Percentiles rank a stretch among this genome's conserved stretches.
Evolutionary conservation across 1,284 basidiomycete genomes (phyloP).

Genomic region (Sporisorium graminicola): DNA sequence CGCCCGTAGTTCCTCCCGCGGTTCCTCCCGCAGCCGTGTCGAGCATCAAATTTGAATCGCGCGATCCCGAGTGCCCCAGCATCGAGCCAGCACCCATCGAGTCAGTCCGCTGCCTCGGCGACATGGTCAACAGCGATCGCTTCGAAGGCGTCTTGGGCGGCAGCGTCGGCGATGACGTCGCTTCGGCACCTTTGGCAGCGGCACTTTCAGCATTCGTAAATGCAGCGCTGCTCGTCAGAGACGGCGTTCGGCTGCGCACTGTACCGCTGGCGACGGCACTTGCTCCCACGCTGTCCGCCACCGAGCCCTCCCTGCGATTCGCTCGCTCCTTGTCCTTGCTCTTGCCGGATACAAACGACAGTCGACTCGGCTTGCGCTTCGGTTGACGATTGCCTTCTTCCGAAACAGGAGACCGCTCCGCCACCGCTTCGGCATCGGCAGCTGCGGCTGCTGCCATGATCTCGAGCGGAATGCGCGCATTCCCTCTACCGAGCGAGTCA

Average conservation of each 20-base stretch:
- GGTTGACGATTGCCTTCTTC: constrained; percentile 32
- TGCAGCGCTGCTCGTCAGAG: constrained; percentile 24
- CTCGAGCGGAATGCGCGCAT: constrained; percentile 55
- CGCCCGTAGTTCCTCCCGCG: background rate
- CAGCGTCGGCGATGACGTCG: constrained; percentile 16
- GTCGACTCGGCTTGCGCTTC: constrained; percentile 54
- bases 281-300: constrained; percentile 29
- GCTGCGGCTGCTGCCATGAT: constrained; percentile 31
- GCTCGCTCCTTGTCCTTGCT: constrained; percentile 45
- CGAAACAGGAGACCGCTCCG: constrained; percentile 17
- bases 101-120: constrained; percentile 46
- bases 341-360: constrained; percentile 53
- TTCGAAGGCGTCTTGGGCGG: constrained; percentile 42
- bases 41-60: constrained; percentile 41
- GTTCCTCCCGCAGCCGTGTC: constrained; percentile 15
- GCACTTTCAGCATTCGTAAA: constrained; percentile 16
- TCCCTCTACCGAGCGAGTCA: constrained; percentile 53
- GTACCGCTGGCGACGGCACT: constrained; percentile 11
- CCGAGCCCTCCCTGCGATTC: constrained; percentile 21
- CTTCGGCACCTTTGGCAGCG: background rate
- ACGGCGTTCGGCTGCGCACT: constrained; percentile 30
- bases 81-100: constrained; percentile 48
- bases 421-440: constrained; percentile 25
- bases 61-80: constrained; percentile 26
- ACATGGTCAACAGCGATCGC: constrained; percentile 25